Percentiles rank a stretch among this genome's conserved stretches.
These are phyloP conservation scores for Ceratocystis ficicola DNA, from an alignment of 2,329 filamentous ascomycete species.

Conservation along the genomic window DNA sequence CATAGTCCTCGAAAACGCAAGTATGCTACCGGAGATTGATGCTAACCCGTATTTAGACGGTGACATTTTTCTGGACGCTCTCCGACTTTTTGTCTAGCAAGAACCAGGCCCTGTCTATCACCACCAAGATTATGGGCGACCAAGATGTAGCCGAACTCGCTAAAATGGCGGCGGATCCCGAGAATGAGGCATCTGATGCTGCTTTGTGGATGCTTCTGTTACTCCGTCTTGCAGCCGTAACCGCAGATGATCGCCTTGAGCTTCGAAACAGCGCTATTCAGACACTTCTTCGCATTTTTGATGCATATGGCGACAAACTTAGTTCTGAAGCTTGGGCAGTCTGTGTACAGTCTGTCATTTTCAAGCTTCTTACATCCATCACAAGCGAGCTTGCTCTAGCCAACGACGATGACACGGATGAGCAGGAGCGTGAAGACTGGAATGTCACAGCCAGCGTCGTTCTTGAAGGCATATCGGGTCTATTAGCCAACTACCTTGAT, in stretches of 20 bases:
- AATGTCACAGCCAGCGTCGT: slow-evolving; percentile 64
- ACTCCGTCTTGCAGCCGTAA: slow-evolving; percentile 56
- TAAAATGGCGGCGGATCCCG: slow-evolving; percentile 46
- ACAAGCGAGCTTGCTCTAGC: slow-evolving; percentile 23
- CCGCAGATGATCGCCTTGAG: slow-evolving; percentile 59
- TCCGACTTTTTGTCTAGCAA: slow-evolving; percentile 69
- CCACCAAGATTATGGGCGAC: slow-evolving; percentile 42
- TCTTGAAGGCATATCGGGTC: slow-evolving; percentile 56
- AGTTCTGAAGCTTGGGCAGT: slow-evolving; percentile 69
- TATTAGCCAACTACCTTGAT: slow-evolving; percentile 66
- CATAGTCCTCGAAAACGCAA: neutral
- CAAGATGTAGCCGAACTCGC: slow-evolving; percentile 41
- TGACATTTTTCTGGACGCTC: slow-evolving; percentile 91
- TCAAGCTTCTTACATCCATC: slow-evolving; percentile 63
- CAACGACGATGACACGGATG: slow-evolving; percentile 27
- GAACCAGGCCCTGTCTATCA: slow-evolving; percentile 46
- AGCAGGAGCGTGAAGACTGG: slow-evolving; percentile 46
- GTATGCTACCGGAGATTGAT: neutral
- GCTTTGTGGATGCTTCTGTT: slow-evolving; percentile 70
- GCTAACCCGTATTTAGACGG: slow-evolving; percentile 43
- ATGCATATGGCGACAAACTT: slow-evolving; percentile 75
- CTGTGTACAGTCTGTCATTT: slow-evolving; percentile 68
- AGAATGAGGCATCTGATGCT: slow-evolving; percentile 50
- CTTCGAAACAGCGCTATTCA: slow-evolving; percentile 79
- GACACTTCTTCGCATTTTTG: slow-evolving; percentile 80